Base-by-base conservation (phyloP, 2,329 filamentous ascomycete genomes). In the Colletotrichum tropicale region DNA sequence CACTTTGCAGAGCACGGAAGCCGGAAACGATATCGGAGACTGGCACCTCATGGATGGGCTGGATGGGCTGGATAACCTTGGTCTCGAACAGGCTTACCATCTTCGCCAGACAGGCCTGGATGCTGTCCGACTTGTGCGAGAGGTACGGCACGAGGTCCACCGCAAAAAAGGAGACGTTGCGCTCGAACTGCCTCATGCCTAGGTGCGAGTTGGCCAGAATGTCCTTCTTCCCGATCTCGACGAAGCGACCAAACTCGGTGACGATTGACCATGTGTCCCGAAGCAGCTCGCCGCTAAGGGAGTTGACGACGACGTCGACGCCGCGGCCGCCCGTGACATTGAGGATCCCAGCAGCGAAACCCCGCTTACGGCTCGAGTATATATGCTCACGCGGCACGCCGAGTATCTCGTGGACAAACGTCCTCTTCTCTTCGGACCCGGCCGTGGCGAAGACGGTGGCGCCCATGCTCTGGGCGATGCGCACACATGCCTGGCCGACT, bases 361-460 rank as follows among this genome's bases (percentile, higher is more conserved):
- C 26, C 2, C 21, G 21, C 21, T 56, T 28, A 4, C 52, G 52
- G 52, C 52, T 56, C 13, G 21, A 56, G 52, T 24, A 56, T 21
- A 56, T 56, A 4, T 56, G 52, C 1, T 56, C 52, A 3, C 15
- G 21, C 8, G 52, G 13, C 21, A 56, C 15, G 4, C 21, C 52
- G 5, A 56, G 26, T 4, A 0, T 56, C 2, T 56, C 52, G 7
- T 28, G 2, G 2, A 87, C 75, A 2, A 85, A 74, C 3, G 81
- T 74, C 7, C 79, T 80, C 78, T 87, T 86, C n/a, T 78, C 81
- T 2, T 78, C 62, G 6, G 80, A 81, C 1, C 82, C 80, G 6
- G 84, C 85, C 0, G 86, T 87, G 6, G 77, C 78, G 43, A 82
- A 85, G 1, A 86, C 78, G 2, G 81, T 78, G 3, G 52, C 52